phyloP scores from a whole-genome alignment of 192 early-diverging fungal species.

The Coemansia umbellata region DNA sequence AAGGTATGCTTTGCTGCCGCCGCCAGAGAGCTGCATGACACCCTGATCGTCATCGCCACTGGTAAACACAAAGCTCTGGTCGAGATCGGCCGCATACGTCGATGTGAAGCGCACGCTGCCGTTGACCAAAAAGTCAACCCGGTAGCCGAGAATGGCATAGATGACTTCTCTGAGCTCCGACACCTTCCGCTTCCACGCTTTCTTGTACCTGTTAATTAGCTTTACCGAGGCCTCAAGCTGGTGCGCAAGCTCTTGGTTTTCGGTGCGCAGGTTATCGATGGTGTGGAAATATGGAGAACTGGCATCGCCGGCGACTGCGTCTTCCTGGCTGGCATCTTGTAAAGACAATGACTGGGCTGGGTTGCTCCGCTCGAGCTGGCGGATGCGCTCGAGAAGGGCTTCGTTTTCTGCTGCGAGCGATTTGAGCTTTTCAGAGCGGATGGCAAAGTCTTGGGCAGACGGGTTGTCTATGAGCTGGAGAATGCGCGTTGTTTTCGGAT shows the following conservation, averaged over 20 bases:
- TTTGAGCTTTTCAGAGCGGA: conserved; percentile 67
- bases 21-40: conserved; percentile 65
- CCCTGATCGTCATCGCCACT: conserved; percentile 59
- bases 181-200: conserved; percentile 67
- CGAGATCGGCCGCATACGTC: conserved; percentile 56
- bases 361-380: conserved; percentile 16
- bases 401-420: conserved; percentile 67
- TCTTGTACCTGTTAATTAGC: conserved; percentile 61
- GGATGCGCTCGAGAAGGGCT: conserved; percentile 51
- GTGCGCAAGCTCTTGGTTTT: conserved; percentile 52
- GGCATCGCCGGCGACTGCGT: background rate
- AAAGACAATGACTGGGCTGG: background rate
- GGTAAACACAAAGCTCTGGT: conserved; percentile 71
- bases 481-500: conserved; percentile 58
- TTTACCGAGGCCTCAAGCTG: conserved; percentile 63
- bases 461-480: conserved; percentile 78
- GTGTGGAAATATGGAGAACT: conserved; percentile 32
- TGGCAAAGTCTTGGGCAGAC: conserved; percentile 58
- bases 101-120: conserved; percentile 74
- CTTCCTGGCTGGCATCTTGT: background rate
- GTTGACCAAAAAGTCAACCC: conserved; percentile 62
- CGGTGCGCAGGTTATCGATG: conserved; percentile 53
- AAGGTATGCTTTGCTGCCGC: conserved; percentile 60
- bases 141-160: conserved; percentile 67
- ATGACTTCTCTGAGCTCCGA: conserved; percentile 74